Evolutionary conservation across 2,329 filamentous ascomycete genomes (phyloP).

Genomic region (Pleomassaria siparia): DNA sequence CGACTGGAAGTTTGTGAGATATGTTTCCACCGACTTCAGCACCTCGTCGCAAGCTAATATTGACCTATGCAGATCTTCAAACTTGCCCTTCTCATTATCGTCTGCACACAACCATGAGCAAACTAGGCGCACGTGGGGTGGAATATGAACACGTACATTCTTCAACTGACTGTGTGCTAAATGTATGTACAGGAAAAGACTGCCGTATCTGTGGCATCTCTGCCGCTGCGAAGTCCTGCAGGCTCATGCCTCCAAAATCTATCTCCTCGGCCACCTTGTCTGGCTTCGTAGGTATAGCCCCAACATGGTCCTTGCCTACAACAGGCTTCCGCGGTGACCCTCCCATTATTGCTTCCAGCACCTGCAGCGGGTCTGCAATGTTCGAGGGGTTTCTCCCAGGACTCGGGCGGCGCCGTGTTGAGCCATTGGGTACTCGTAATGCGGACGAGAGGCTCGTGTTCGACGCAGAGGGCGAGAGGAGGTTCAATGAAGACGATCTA

Average conservation of each 20-base stretch:
- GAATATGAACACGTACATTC: constrained; percentile 63
- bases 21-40: constrained; percentile 87
- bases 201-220: constrained; percentile 33
- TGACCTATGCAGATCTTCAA: constrained; percentile 86
- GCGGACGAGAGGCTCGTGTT: constrained; percentile 71
- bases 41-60: constrained; percentile 91
- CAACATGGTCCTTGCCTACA: constrained; percentile 13
- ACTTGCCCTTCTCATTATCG: constrained; percentile 78
- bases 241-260: constrained; percentile 75
- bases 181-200: constrained; percentile 47
- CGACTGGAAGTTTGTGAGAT: constrained; percentile 88
- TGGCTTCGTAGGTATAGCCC: constrained; percentile 45
- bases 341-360: constrained; percentile 65
- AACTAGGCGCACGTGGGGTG: constrained; percentile 13
- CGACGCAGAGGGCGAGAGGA: constrained; percentile 73
- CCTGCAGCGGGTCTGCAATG: constrained; percentile 68
- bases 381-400: constrained; percentile 53
- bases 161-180: constrained; percentile 64
- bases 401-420: constrained; percentile 62
- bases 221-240: constrained; percentile 67
- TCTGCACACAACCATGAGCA: constrained; percentile 52
- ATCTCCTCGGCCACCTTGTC: constrained; percentile 62
- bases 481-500: constrained; percentile 75
- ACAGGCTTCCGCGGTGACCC: constrained; percentile 33
- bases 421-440: constrained; percentile 67